These are phyloP conservation scores for Neurospora terricola DNA, from an alignment of 495 filamentous ascomycete species.

Conservation along the genomic window DNA sequence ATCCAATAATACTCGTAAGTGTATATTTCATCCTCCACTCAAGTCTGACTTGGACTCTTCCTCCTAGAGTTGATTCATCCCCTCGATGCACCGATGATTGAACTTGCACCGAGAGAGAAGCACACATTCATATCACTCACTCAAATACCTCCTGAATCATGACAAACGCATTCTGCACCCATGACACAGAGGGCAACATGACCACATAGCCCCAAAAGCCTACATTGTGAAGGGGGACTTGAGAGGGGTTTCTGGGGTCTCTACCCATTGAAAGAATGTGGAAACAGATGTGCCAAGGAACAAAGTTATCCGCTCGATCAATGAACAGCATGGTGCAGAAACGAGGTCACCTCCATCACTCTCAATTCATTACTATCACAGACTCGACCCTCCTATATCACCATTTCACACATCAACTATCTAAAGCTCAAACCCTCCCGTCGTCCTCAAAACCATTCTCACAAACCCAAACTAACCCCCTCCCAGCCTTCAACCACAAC, in stretches of 20 bases:
- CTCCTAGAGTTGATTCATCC: no score
- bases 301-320: no score
- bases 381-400: background rate
- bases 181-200: background rate
- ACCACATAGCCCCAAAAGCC: background rate
- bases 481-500: background rate
- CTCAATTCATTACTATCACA: background rate
- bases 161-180: background rate
- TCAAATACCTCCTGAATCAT: background rate
- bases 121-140: background rate
- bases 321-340: background rate
- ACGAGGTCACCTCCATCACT: background rate
- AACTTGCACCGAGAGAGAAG: background rate
- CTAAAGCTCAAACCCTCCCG: background rate
- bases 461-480: background rate
- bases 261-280: background rate
- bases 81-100: background rate
- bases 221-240: background rate
- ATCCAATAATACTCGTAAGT: background rate
- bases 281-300: background rate
- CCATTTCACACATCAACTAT: background rate
- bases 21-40: background rate
- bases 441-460: background rate
- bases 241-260: background rate
- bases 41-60: background rate